These are phyloP conservation scores for Xenosphaeropsis pyriputrescens DNA, from an alignment of 2,329 filamentous ascomycete species.

Conservation along the genomic window DNA sequence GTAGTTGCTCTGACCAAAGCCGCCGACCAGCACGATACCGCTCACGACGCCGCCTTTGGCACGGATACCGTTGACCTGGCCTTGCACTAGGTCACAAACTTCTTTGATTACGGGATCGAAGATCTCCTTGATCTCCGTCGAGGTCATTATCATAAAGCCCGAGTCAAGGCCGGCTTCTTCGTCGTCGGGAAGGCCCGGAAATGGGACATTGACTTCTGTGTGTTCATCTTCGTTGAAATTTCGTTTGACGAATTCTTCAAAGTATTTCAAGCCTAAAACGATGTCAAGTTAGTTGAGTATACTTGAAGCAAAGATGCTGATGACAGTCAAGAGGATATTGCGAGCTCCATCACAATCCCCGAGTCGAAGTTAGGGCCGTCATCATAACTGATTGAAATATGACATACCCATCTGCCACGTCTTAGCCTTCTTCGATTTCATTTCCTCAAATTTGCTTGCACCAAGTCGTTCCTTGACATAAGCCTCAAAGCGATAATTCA, in stretches of 20 bases:
- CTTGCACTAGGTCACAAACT: conserved; percentile 52
- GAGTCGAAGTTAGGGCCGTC: background rate
- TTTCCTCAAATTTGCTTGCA: conserved; percentile 50
- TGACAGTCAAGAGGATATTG: conserved; percentile 1
- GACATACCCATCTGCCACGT: conserved; percentile 50
- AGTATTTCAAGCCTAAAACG: conserved; percentile 57
- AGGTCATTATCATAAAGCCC: conserved; percentile 61
- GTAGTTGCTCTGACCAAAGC: conserved; percentile 69
- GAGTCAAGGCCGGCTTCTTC: conserved; percentile 61
- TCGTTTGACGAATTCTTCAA: conserved; percentile 74
- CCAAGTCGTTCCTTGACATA: conserved; percentile 57
- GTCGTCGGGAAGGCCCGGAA: conserved; percentile 63
- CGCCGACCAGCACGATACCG: conserved; percentile 70
- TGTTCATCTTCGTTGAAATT: conserved; percentile 72
- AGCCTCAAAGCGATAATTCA: conserved; percentile 72
- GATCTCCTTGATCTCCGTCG: conserved; percentile 54
- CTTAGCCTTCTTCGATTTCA: conserved; percentile 65
- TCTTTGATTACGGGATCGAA: conserved; percentile 63
- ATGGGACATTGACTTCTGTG: conserved; percentile 64
- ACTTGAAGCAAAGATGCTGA: no score
- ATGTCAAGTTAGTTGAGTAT: conserved; percentile 12
- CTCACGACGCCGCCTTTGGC: conserved; percentile 46
- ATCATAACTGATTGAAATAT: background rate
- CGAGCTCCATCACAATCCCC: no score
- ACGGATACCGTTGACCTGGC: conserved; percentile 49